Evolutionary conservation across 345 rosid genomes (phyloP).

Genomic region (Aquilaria malaccensis): DNA sequence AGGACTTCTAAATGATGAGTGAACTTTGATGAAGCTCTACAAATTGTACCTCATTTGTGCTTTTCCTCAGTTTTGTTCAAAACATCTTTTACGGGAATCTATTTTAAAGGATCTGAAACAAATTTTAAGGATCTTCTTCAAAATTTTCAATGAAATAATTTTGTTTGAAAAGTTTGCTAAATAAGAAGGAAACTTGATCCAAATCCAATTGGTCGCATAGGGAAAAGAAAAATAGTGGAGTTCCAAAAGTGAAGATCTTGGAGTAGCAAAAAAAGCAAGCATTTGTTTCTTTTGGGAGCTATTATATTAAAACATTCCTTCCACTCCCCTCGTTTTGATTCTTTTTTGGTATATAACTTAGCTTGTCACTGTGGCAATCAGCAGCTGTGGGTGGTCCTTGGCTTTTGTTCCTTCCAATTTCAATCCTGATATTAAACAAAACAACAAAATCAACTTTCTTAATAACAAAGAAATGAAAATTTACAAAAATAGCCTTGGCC

Average conservation of each 20-base stretch:
- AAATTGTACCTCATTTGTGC: too few relatives aligned
- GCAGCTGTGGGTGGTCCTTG: slow-evolving; percentile 24
- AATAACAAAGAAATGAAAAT: slow-evolving; percentile 31
- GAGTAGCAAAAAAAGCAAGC: slow-evolving; percentile 24
- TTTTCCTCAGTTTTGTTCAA: too few relatives aligned
- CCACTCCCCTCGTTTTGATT: slow-evolving; percentile 21
- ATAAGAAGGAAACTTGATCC: too few relatives aligned
- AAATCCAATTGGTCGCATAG: background rate
- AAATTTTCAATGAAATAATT: too few relatives aligned
- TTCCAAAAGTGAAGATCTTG: slow-evolving; percentile 39
- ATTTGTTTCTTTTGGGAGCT: slow-evolving; percentile 30
- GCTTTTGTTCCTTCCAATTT: slow-evolving; percentile 26
- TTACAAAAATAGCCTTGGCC: slow-evolving; percentile 19
- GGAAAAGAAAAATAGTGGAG: slow-evolving; percentile 36
- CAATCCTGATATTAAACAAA: slow-evolving; percentile 20
- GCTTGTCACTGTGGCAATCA: slow-evolving; percentile 27
- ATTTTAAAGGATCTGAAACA: too few relatives aligned
- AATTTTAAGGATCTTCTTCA: too few relatives aligned
- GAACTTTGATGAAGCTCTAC: too few relatives aligned
- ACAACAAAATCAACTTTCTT: slow-evolving; percentile 27
- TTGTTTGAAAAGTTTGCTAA: too few relatives aligned
- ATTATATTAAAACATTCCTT: slow-evolving; percentile 4
- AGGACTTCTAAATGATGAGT: too few relatives aligned
- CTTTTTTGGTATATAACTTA: slow-evolving; percentile 20
- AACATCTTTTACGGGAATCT: too few relatives aligned